Evolutionary conservation across 2,329 filamentous ascomycete species (phyloP).

Genomic region (Coleophoma cylindrospora): DNA sequence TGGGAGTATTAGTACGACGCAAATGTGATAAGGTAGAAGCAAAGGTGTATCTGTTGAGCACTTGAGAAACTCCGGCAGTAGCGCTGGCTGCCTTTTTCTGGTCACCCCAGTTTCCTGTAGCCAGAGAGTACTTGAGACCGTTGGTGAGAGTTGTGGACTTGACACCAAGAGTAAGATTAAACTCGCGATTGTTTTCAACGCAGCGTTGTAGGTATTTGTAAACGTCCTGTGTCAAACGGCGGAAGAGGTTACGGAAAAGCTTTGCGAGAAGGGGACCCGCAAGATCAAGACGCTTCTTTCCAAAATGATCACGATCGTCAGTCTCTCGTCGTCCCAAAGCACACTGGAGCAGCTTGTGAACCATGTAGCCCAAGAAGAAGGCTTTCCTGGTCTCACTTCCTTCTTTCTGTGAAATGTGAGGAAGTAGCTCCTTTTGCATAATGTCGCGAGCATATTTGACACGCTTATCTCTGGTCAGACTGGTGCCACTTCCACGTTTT

Average conservation of each 20-base stretch:
- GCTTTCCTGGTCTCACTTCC: conserved; percentile 95
- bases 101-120: conserved; percentile 98
- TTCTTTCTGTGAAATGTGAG: conserved; percentile 92
- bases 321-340: conserved; percentile 88
- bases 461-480: conserved; percentile 78
- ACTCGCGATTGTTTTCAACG: conserved; percentile 82
- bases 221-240: conserved; percentile 86
- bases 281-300: conserved; percentile 95
- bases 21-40: conserved; percentile 95
- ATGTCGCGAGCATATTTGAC: conserved; percentile 90
- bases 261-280: conserved; percentile 94
- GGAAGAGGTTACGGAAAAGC: conserved; percentile 87
- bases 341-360: conserved; percentile 90
- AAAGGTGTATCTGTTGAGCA: conserved; percentile 96
- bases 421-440: conserved; percentile 92
- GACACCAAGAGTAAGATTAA: conserved; percentile 85
- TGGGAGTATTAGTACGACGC: conserved; percentile 93
- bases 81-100: conserved; percentile 97
- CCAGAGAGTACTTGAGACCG: conserved; percentile 92
- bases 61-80: conserved; percentile 95
- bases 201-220: conserved; percentile 88
- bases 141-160: conserved; percentile 90
- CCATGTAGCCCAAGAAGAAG: conserved; percentile 98
- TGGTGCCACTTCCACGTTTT: conserved; percentile 75
- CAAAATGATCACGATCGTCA: conserved; percentile 97